Base-by-base conservation (phyloP, 768 basidiomycete genomes). In the Lactarius sanguifluus region DNA sequence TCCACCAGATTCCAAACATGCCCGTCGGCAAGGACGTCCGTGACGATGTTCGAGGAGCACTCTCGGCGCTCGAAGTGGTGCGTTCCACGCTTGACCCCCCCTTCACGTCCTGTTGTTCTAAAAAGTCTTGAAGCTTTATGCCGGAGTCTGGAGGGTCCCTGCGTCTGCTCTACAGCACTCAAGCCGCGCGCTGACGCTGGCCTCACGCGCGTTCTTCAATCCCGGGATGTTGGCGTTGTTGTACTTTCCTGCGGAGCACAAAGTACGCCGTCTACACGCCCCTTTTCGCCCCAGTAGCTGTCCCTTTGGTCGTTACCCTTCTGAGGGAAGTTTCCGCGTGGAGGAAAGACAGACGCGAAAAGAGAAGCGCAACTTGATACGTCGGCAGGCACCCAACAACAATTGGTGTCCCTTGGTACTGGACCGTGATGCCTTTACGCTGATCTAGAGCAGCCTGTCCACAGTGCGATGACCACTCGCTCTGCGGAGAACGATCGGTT, bases 231-330 rank as follows among this genome's bases (percentile, higher is more conserved):
- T 98, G 71, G 95, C 94, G 16, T 78, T 98, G 74, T 81, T 99
- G 25, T 99, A 99, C 77, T 98, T 98, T 78, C 97, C 97, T 25
- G 89, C 94, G 23, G 97, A 98, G 74, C 97, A 98, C 80, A 98
- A 98, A 92, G 74, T 96, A 94, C 75, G 96, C 96, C 2, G 94
- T 99, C 10, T 98, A 98, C 75, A 89, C 93, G 0, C 96, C 97
- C 0, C 77, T 99, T 40, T 98, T 99, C 75, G 96, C 93, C 2
- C 95, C 94, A 57, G 84, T 94, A 8, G 81, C 91, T 3, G 89
- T 96, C 34, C 95, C 96, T 6, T 76, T 98, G 61, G 66, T 94
- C 12, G 87, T 91, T 3, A 86, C 91, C 1, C 80, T 89, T 13
- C 69, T 92, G 28, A 83, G 86, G 73, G 95, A 96, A 75, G 60